A percentile compares a stretch with the other conserved stretches of the same genome.
Evolutionary conservation across 2,329 filamentous ascomycete genomes (phyloP).

Genomic region (Fusarium anthophilum): DNA sequence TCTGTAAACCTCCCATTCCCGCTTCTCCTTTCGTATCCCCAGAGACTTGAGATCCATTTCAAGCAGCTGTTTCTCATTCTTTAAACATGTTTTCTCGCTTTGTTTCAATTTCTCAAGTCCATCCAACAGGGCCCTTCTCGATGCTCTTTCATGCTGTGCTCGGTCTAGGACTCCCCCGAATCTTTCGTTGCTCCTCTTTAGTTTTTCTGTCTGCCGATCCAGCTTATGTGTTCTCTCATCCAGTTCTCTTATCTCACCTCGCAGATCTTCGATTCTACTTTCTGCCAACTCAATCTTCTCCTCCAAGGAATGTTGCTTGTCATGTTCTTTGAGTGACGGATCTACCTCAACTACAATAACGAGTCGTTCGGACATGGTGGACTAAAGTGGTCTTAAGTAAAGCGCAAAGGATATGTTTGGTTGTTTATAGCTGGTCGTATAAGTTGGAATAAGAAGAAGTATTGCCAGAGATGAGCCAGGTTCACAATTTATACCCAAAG

Average conservation of each 20-base stretch:
- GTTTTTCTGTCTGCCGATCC: background rate
- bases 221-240: background rate
- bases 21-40: background rate
- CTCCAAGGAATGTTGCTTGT: background rate
- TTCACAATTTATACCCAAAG: background rate
- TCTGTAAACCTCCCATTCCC: background rate
- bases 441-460: background rate
- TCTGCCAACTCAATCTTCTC: background rate
- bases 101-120: background rate
- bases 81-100: background rate
- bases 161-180: background rate
- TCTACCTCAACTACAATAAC: background rate
- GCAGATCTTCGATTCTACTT: background rate
- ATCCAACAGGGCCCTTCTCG: background rate
- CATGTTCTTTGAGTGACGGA: background rate
- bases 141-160: background rate
- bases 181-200: background rate
- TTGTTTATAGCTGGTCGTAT: too few relatives aligned
- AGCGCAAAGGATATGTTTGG: accelerated
- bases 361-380: background rate
- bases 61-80: background rate
- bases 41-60: background rate
- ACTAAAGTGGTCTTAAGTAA: background rate
- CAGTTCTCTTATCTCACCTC: background rate
- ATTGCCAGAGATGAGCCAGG: accelerated